Conservation (phyloP, 2,329 filamentous ascomycete species). For the Penicillium concentricum region DNA sequence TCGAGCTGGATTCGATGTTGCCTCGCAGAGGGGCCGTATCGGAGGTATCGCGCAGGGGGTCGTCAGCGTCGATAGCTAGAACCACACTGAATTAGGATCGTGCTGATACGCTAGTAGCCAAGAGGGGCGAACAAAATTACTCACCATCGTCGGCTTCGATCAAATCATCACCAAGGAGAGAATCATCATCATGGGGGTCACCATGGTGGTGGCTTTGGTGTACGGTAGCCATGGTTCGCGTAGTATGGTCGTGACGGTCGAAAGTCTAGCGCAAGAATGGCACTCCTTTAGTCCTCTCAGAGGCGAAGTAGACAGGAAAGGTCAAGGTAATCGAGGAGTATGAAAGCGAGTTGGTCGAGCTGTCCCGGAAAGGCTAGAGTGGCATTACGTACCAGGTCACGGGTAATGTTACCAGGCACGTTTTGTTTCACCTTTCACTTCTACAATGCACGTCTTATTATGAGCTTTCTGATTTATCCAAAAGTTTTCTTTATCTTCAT, state of each 20-base stretch:
- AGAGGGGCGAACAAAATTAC: constrained; percentile 1
- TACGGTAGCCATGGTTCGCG: constrained; percentile 36
- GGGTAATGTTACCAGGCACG: constrained; percentile 8
- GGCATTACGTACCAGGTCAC: constrained; percentile 37
- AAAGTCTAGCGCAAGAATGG: constrained; percentile 13
- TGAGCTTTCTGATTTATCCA: neutral
- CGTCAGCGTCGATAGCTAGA: constrained; percentile 84
- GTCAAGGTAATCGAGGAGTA: constrained; percentile 7
- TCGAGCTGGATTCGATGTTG: constrained; percentile 67
- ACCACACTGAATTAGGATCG: neutral
- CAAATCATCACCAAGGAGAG: constrained; percentile 66
- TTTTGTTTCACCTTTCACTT: neutral
- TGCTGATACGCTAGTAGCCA: neutral
- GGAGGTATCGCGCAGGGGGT: constrained; percentile 68
- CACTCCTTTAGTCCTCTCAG: constrained; percentile 8
- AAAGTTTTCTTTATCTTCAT: neutral
- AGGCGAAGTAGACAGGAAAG: constrained; percentile 6
- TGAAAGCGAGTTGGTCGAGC: constrained; percentile 19
- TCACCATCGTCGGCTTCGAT: constrained; percentile 78
- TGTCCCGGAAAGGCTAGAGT: constrained; percentile 42
- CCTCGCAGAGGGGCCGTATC: constrained; percentile 79
- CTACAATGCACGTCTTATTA: neutral
- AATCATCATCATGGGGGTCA: constrained; percentile 62
- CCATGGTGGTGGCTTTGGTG: constrained; percentile 50
- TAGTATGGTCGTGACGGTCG: constrained; percentile 3